Percentiles rank a stretch among this genome's conserved stretches.
Conservation (phyloP, 495 filamentous ascomycete species). For the Penicillium ucsense region DNA sequence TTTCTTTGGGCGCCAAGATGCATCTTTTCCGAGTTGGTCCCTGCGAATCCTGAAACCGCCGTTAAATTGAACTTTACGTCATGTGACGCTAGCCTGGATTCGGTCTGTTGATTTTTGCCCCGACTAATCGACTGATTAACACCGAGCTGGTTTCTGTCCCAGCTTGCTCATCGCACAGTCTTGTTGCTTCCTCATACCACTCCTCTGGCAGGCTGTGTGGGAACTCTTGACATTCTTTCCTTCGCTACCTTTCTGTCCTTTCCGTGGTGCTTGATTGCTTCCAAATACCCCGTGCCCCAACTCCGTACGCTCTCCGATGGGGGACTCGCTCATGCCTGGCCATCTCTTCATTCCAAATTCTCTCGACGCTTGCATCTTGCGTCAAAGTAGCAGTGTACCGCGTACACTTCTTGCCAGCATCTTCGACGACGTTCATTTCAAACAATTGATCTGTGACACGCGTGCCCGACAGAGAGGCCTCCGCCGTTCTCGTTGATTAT, state of each 20-base stretch:
- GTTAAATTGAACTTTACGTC: constrained; percentile 13
- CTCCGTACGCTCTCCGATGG: constrained; percentile 1
- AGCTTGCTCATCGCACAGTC: neutral
- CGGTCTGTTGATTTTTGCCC: constrained; percentile 23
- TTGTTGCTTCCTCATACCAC: constrained; percentile 7
- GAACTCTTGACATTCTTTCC: constrained; percentile 2
- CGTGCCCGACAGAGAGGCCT: neutral
- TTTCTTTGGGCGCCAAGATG: neutral
- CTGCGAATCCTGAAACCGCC: constrained; percentile 10
- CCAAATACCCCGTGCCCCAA: constrained; percentile 2
- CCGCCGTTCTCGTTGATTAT: neutral
- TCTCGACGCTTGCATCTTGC: neutral
- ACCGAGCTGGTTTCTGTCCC: constrained; percentile 7
- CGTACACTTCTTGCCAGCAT: neutral
- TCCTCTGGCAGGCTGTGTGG: constrained; percentile 20
- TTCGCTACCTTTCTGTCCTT: constrained; percentile 4
- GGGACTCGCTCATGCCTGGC: constrained; percentile 3
- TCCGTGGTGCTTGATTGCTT: constrained; percentile 1
- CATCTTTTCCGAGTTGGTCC: neutral
- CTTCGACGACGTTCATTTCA: neutral
- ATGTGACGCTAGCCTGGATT: constrained; percentile 18
- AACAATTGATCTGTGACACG: neutral
- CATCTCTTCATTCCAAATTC: neutral
- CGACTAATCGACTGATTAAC: neutral
- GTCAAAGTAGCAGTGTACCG: constrained; percentile 2